phyloP scores from a whole-genome alignment of 108 stramenopile genomes.

The Skeletonema costatum region DNA sequence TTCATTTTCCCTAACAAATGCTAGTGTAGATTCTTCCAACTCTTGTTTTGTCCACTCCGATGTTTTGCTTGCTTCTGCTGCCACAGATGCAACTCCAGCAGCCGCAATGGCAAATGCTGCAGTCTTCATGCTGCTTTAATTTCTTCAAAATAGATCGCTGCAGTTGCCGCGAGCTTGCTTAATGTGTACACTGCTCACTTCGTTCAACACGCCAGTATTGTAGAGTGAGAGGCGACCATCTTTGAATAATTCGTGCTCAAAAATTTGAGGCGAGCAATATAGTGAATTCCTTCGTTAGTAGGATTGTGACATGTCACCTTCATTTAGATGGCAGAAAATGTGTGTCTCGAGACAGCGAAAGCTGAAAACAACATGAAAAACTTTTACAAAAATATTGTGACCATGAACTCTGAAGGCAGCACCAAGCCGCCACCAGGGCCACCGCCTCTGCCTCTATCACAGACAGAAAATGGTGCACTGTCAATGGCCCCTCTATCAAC shows the following conservation, averaged over 20 bases:
- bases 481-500: slow-evolving; percentile 71
- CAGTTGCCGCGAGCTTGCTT: not conserved
- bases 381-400: not conserved
- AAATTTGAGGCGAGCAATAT: not conserved
- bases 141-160: not conserved
- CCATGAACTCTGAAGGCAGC: slow-evolving; percentile 5
- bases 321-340: not conserved
- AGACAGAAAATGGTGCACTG: slow-evolving; percentile 77
- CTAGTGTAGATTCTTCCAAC: not conserved
- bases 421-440: slow-evolving; percentile 20
- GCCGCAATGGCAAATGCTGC: not conserved
- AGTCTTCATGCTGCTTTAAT: not conserved
- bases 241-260: not conserved
- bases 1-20: not conserved
- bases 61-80: not conserved
- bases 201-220: too few species aligned
- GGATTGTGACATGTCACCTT: not conserved
- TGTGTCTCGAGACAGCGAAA: too few species aligned
- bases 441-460: slow-evolving; percentile 41
- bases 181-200: not conserved
- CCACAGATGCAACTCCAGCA: not conserved
- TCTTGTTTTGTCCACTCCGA: not conserved
- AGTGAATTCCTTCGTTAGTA: not conserved
- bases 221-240: not conserved
- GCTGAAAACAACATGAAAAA: too few species aligned